Base-by-base conservation (phyloP, 306 rosid species). In the Cicer chorassanicum region DNA sequence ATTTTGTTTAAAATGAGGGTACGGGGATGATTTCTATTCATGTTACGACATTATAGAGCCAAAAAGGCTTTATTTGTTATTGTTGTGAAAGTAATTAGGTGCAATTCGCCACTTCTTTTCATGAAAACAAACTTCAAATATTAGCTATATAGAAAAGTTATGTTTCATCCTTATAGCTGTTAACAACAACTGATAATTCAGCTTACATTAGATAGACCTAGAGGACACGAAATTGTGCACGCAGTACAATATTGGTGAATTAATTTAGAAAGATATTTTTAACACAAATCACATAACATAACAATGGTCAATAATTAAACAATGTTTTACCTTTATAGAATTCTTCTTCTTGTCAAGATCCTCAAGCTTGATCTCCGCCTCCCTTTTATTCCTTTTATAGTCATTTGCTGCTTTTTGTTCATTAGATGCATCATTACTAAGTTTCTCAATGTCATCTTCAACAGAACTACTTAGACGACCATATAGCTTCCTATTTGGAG, bases 381-480 rank as follows among this genome's bases (percentile, higher is more conserved):
- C 80, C 75, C 94, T 87, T 80, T 91, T 93, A 78, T 55, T 83
- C 73, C 68, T 73, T 80, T 78, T 84, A 43, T 68, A 66, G 12
- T 68, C 80, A 79, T 81, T 65, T 59, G 72, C 86, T 46, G 67
- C 82, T 51, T 87, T 84, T 65, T 75, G 79, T 43, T 80, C 83
- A 68, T 48, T 51, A 46, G 68, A 81, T 55, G 79, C 85, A 54
- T 81, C 83, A 61, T 51, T 73, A 65, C 78, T 80, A 75, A 84
- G 84, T 51, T 73, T 60, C 44, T 65, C 42, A 65, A 91, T 91
- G 41, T 87, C 87, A 56, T 72, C 86, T 43, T 91, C 92, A 77
- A 79, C 83, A 69, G 92, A 86, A 83, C 91, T 82, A 83, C 90
- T 87, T 36, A 93, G 89, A 53, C 97, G 92, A 8, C 84, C 89